phyloP scores from a whole-genome alignment of 2,329 filamentous ascomycete genomes.

The Trichoderma sp. region DNA sequence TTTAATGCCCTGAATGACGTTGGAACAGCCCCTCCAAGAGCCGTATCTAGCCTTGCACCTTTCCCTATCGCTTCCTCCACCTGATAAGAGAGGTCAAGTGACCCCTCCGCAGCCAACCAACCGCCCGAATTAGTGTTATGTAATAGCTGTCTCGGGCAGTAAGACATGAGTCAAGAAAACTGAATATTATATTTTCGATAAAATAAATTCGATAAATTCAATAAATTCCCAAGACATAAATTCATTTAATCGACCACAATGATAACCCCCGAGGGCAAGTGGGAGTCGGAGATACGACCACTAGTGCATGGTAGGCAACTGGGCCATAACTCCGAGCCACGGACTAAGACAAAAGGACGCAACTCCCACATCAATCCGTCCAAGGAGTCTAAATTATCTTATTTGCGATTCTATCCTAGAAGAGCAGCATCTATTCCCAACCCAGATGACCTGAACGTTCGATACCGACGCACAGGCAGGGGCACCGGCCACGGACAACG shows the following conservation, averaged over 20 bases:
- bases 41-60: constrained; percentile 2
- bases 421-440: constrained; percentile 19
- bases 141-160: constrained; percentile 11
- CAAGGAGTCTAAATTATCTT: constrained; percentile 2
- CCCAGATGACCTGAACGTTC: background rate
- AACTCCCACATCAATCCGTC: constrained; percentile 18
- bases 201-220: constrained; percentile 11
- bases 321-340: constrained; percentile 10
- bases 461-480: background rate
- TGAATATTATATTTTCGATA: background rate
- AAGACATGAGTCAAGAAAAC: constrained; percentile 16
- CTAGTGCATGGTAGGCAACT: constrained; percentile 18
- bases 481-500: background rate
- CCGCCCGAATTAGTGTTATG: constrained; percentile 8
- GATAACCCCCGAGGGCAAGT: constrained; percentile 8
- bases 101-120: constrained; percentile 5
- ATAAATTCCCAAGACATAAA: constrained; percentile 4
- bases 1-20: constrained; percentile 8
- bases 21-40: background rate
- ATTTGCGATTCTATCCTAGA: constrained; percentile 18
- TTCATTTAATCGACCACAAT: background rate
- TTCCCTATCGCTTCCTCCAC: constrained; percentile 8
- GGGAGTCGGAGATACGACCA: constrained; percentile 16
- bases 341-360: constrained; percentile 18
- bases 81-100: constrained; percentile 7